Percentiles rank a stretch among this genome's conserved stretches.
These are phyloP conservation scores for Paecilomyces fulvus DNA, from an alignment of 2,329 filamentous ascomycete genomes.

Conservation along the genomic window DNA sequence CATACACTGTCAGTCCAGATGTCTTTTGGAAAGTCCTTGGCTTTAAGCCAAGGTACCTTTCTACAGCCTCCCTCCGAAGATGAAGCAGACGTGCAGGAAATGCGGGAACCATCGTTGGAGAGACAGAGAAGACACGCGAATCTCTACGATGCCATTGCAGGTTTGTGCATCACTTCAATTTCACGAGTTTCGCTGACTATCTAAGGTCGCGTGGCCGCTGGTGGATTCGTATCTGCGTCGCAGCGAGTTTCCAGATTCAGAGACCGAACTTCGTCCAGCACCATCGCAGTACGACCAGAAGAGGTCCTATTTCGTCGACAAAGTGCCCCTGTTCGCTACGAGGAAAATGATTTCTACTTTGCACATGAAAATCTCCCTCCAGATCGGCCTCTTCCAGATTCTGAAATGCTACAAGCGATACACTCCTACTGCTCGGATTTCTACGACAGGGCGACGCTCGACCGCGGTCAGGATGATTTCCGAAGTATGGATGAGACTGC, in stretches of 20 bases:
- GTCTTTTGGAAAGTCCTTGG: slow-evolving; percentile 14
- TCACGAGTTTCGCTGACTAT: slow-evolving; percentile 6
- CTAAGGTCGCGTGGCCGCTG: slow-evolving; percentile 39
- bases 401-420: slow-evolving; percentile 49
- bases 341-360: slow-evolving; percentile 49
- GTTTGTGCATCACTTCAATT: slow-evolving; percentile 21
- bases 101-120: slow-evolving; percentile 4
- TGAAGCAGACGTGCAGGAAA: slow-evolving; percentile 5
- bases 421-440: slow-evolving; percentile 51
- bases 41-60: slow-evolving; percentile 13
- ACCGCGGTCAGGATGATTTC: slow-evolving; percentile 33
- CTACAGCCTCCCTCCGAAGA: slow-evolving; percentile 7
- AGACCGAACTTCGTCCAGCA: slow-evolving; percentile 26
- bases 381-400: slow-evolving; percentile 40
- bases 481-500: slow-evolving; percentile 55
- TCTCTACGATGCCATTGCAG: slow-evolving; percentile 53
- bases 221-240: slow-evolving; percentile 22
- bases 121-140: slow-evolving; percentile 32
- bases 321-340: slow-evolving; percentile 43
- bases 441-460: slow-evolving; percentile 34
- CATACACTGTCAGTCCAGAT: slow-evolving; percentile 7
- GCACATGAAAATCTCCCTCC: slow-evolving; percentile 40
- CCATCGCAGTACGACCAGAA: slow-evolving; percentile 43
- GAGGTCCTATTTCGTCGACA: slow-evolving; percentile 49
- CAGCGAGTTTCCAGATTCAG: slow-evolving; percentile 21